A percentile compares a stretch with the other conserved stretches of the same genome.
Evolutionary conservation across 2,329 filamentous ascomycete species (phyloP).

Genomic region (Zasmidium cellare): DNA sequence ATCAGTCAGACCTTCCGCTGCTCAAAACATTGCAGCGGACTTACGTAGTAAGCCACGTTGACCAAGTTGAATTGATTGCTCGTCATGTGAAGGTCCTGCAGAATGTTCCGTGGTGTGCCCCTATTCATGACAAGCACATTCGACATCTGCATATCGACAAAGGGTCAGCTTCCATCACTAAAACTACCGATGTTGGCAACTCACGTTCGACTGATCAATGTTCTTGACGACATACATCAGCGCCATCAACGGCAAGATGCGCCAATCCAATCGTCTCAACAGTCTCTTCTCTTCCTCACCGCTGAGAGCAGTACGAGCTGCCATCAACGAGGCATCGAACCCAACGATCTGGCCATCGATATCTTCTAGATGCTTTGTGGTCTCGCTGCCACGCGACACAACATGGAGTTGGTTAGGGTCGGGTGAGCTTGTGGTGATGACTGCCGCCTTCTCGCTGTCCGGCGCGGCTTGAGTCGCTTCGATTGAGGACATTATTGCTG

Average conservation of each 20-base stretch:
- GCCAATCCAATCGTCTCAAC: slow-evolving; percentile 45
- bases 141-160: slow-evolving; percentile 16
- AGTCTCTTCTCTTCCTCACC: slow-evolving; percentile 48
- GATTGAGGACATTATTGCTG: no score
- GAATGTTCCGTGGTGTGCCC: slow-evolving; percentile 29
- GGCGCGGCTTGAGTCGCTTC: no score
- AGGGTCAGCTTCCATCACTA: slow-evolving; percentile 13
- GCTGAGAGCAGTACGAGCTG: slow-evolving; percentile 1
- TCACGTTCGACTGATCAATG: slow-evolving; percentile 32
- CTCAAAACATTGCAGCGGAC: no score
- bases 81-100: slow-evolving; percentile 30
- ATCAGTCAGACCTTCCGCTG: no score
- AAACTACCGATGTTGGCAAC: no score
- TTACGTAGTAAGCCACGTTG: slow-evolving; percentile 37
- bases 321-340: not conserved
- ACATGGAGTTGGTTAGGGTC: no score
- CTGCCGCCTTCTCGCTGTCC: no score
- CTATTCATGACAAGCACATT: slow-evolving; percentile 41
- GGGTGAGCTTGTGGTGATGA: no score
- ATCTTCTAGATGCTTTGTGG: no score
- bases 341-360: not conserved
- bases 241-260: slow-evolving; percentile 43
- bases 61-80: slow-evolving; percentile 37
- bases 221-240: slow-evolving; percentile 36
- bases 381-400: no score